Conservation (phyloP, 2,329 filamentous ascomycete species). For the Magnaporthales sp. region DNA sequence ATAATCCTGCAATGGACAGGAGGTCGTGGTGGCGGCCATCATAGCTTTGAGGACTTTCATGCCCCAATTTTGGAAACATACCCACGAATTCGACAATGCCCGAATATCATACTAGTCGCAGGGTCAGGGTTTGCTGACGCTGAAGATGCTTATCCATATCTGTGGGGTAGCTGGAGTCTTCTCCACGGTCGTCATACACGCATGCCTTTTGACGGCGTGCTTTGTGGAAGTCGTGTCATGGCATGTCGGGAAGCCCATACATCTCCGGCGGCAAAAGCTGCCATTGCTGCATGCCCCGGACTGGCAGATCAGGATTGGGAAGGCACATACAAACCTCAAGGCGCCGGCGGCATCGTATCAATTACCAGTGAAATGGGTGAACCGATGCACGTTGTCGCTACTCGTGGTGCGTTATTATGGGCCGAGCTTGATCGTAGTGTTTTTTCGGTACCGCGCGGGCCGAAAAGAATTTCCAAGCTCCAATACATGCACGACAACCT, state of each 20-base stretch:
- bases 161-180: slow-evolving; percentile 82
- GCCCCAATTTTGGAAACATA: slow-evolving; percentile 89
- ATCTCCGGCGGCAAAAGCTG: slow-evolving; percentile 80
- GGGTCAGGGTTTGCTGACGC: slow-evolving; percentile 86
- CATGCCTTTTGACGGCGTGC: slow-evolving; percentile 89
- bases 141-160: slow-evolving; percentile 85
- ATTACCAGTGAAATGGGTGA: slow-evolving; percentile 98
- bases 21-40: slow-evolving; percentile 85
- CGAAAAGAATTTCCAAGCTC: slow-evolving; percentile 79
- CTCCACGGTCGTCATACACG: slow-evolving; percentile 60
- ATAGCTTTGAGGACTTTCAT: slow-evolving; percentile 93
- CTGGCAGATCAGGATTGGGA: slow-evolving; percentile 81
- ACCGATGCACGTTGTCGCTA: slow-evolving; percentile 97
- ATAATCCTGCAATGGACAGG: slow-evolving; percentile 92
- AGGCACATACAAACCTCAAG: slow-evolving; percentile 59
- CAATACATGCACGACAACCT: slow-evolving; percentile 85
- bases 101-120: slow-evolving; percentile 82
- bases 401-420: slow-evolving; percentile 93
- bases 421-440: slow-evolving; percentile 98
- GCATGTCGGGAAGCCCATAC: slow-evolving; percentile 87
- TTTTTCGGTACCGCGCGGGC: slow-evolving; percentile 80
- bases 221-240: slow-evolving; percentile 93
- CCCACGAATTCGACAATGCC: slow-evolving; percentile 70
- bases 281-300: slow-evolving; percentile 78
- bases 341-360: slow-evolving; percentile 84